Percentiles rank a stretch among this genome's conserved stretches.
Conservation (phyloP, 805 yeast species). For the Schizosaccharomyces lindneri region DNA sequence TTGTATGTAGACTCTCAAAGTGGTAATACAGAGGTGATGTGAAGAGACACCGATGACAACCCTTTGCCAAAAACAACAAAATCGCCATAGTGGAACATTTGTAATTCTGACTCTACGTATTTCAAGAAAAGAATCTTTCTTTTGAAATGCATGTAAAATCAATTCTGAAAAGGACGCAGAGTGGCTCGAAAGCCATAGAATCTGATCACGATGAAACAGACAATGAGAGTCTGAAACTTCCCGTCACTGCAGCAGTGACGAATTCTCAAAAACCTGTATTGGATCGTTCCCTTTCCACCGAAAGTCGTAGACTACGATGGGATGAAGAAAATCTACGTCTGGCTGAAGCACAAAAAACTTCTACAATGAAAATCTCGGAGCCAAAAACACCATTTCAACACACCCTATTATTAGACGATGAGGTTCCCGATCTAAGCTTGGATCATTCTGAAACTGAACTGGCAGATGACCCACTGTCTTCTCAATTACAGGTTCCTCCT, state of each 20-base stretch:
- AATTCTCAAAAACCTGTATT: not conserved
- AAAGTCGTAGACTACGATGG: conserved; percentile 25
- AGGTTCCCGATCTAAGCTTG: not conserved
- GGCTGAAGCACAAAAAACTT: conserved; percentile 48
- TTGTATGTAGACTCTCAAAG: too few relatives aligned
- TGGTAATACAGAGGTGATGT: too few relatives aligned
- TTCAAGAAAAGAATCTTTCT: too few relatives aligned
- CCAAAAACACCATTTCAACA: conserved; percentile 87
- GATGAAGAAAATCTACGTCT: conserved; percentile 51
- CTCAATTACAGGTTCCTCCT: not conserved
- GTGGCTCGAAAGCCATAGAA: not conserved
- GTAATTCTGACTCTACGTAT: too few relatives aligned
- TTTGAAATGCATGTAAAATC: not conserved
- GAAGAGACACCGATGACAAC: too few relatives aligned
- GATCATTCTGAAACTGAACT: not conserved
- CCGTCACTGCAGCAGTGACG: not conserved
- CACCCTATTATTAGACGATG: not conserved
- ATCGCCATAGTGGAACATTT: too few relatives aligned
- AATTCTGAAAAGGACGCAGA: not conserved
- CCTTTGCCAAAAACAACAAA: too few relatives aligned
- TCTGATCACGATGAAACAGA: not conserved
- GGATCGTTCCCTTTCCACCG: not conserved
- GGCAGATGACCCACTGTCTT: not conserved
- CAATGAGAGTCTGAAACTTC: too few relatives aligned
- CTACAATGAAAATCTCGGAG: conserved; percentile 70